Percentiles rank a stretch among this genome's conserved stretches.
Conservation (phyloP, 148 eudicot genomes). For the Amaranthus cruentus region DNA sequence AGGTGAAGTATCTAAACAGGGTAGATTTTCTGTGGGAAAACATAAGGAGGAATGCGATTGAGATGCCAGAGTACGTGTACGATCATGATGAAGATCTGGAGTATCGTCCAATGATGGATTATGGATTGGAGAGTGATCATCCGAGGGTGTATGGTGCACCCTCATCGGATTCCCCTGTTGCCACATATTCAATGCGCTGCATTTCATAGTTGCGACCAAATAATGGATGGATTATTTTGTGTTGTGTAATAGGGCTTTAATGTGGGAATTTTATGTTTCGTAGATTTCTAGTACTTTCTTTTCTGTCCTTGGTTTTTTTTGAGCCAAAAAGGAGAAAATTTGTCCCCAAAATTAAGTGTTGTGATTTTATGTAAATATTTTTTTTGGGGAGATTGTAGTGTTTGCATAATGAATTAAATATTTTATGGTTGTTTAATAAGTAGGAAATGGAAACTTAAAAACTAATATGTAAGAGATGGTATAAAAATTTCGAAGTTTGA, state of each 20-base stretch:
- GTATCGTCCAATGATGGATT: conserved; percentile 69
- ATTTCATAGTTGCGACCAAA: conserved; percentile 31
- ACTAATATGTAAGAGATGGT: no score
- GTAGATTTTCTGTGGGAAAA: conserved; percentile 67
- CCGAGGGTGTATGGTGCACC: conserved; percentile 52
- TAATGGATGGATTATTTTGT: background rate
- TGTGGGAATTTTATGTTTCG: background rate
- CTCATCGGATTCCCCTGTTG: conserved; percentile 34
- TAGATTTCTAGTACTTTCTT: background rate
- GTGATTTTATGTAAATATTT: background rate
- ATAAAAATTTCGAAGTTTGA: no score
- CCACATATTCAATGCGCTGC: conserved; percentile 53
- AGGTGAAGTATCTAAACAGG: conserved; percentile 54
- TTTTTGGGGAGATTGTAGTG: background rate
- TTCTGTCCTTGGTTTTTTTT: conserved; percentile 1
- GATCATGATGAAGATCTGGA: conserved; percentile 76
- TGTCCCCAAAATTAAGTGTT: background rate
- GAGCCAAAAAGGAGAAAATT: conserved; percentile 2
- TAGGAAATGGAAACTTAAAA: no score
- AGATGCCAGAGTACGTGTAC: conserved; percentile 52
- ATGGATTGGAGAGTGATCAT: conserved; percentile 66
- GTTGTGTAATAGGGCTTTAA: background rate
- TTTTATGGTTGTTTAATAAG: no score
- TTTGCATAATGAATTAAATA: no score
- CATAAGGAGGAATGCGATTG: conserved; percentile 51